Percentiles rank a stretch among this genome's conserved stretches.
Conservation (phyloP, 805 yeast genomes). For the Monosporozyma aerobia region DNA sequence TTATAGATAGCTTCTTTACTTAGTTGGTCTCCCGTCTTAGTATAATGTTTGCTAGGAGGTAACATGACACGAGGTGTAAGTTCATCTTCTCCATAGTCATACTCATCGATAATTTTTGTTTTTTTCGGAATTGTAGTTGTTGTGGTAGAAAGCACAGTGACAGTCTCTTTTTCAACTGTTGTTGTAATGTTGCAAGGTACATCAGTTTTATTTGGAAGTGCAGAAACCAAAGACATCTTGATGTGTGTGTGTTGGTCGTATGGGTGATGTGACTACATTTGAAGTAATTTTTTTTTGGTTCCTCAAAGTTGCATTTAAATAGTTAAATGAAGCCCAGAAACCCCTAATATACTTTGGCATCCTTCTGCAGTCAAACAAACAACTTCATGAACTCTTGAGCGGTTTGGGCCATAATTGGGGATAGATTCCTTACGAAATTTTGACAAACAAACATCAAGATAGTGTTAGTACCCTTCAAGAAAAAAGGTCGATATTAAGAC, state of each 20-base stretch:
- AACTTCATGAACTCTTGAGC: not conserved
- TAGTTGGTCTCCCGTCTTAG: constrained; percentile 37
- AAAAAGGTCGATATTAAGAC: not conserved
- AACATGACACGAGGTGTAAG: constrained; percentile 1
- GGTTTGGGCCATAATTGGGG: not conserved
- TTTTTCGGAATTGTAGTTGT: not conserved
- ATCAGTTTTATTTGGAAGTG: not conserved
- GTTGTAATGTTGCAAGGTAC: not conserved
- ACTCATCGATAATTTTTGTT: not conserved
- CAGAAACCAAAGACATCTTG: not conserved
- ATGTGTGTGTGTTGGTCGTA: not conserved
- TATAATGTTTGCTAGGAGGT: not conserved
- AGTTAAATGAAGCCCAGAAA: not conserved
- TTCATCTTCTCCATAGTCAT: not conserved
- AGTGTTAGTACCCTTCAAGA: not conserved
- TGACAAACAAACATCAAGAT: not conserved
- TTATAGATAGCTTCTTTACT: constrained; percentile 68
- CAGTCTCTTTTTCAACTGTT: not conserved
- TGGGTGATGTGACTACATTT: not conserved
- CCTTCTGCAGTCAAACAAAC: not conserved
- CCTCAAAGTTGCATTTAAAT: not conserved
- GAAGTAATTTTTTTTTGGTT: not conserved
- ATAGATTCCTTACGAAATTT: not conserved
- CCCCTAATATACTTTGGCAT: not conserved
- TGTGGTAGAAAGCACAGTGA: not conserved